Evolutionary conservation across 345 rosid species (phyloP).

Genomic region (Salix purpurea): DNA sequence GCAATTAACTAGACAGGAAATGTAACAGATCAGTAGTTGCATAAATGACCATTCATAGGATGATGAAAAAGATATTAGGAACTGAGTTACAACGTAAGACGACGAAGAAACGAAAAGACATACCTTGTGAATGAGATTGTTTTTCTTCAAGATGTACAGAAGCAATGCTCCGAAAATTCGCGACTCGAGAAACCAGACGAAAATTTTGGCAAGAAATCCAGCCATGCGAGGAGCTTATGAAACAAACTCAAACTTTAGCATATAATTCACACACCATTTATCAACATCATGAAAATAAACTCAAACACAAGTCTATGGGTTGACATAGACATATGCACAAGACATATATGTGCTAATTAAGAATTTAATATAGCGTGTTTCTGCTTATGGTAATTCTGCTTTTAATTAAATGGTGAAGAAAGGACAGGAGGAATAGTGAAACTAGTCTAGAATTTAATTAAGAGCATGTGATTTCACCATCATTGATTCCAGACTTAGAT

Average conservation of each 20-base stretch:
- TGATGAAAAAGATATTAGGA: background rate
- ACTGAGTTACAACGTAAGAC: background rate
- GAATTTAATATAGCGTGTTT: background rate
- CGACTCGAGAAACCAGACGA: constrained; percentile 58
- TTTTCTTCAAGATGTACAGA: constrained; percentile 45
- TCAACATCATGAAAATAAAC: background rate
- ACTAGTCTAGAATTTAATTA: background rate
- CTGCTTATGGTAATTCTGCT: background rate
- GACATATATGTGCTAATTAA: background rate
- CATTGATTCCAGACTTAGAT: background rate
- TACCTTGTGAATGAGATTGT: constrained; percentile 61
- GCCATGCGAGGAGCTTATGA: constrained; percentile 64
- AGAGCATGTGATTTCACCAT: background rate
- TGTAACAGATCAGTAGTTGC: background rate
- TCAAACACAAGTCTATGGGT: background rate
- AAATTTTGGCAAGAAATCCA: constrained; percentile 53
- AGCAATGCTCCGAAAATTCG: constrained; percentile 39
- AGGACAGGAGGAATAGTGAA: background rate
- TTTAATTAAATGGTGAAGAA: background rate
- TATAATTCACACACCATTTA: background rate
- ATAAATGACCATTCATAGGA: background rate
- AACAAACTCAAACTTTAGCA: background rate
- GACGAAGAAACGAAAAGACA: background rate
- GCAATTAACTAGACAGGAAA: background rate
- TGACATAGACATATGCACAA: background rate